Base-by-base conservation (phyloP, 2,329 filamentous ascomycete species). In the Spiromastix sp. region DNA sequence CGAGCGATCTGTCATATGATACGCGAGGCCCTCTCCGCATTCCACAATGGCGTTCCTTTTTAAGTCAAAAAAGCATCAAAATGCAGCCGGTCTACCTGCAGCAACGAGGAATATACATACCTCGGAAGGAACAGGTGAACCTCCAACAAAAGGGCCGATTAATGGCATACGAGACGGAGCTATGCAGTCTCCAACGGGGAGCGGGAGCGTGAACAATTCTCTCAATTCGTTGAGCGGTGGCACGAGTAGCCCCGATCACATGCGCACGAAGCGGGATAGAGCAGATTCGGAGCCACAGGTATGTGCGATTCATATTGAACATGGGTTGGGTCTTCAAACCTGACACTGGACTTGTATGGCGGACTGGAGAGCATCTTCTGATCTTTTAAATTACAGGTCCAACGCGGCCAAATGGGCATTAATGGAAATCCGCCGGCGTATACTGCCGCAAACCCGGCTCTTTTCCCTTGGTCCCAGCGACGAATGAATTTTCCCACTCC, bases 391-490 rank as follows among this genome's bases (percentile, higher is more conserved):
- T 9, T 18, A 40, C 40, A 44, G 42, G 46, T 40, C 26, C 59
- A 50, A 47, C 55, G 57, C 42, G 48, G 51, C 28, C 56, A 53
- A 29, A 55, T 79, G 69, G 63, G 70, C 47, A 72, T 73, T 46
- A 80, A 75, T 52, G 72, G 64, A 36, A 59, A 29, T 11, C 37
- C 6, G 12, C 15, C 33, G 27, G 32, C 39, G 5, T 33, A 34
- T 6, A 27, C 38, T 45, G 72, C 76, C 43, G 71, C 77, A 26
- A 91, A 87, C 58, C 69, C 80, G 26, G 85, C 85, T 4, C 75
- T 93, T 36, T 98, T 96, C 54, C 91, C 91, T 0, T 98, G 91
- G 91, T 94, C 89, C 44, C 85, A 93, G 56, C 79, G 85, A 41
- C 78, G 84, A 37, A 62, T 98, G 35, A 89, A 82, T 45, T 94